Percentiles rank a stretch among this genome's conserved stretches.
phyloP scores from a whole-genome alignment of 495 filamentous ascomycete genomes.

The Neurospora sp. region DNA sequence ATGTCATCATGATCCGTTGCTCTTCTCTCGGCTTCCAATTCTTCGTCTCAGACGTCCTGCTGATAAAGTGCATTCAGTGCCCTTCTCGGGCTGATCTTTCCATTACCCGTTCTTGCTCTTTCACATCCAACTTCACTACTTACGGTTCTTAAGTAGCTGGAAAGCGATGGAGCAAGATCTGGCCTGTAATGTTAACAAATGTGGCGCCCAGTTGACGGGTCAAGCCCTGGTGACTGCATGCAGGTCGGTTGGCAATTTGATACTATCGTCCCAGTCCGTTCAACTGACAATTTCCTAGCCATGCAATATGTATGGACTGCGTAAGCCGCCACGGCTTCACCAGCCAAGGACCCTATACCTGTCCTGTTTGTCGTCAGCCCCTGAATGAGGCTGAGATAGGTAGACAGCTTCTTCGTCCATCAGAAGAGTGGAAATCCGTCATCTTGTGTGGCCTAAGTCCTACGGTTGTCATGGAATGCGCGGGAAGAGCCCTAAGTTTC shows the following conservation, averaged over 20 bases:
- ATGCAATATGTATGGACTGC: constrained; percentile 78
- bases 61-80: neutral
- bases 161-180: constrained; percentile 58
- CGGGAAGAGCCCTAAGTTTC: constrained; percentile 72
- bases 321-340: constrained; percentile 59
- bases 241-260: constrained; percentile 42
- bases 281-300: constrained; percentile 38
- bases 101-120: neutral
- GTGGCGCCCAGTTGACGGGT: constrained; percentile 60
- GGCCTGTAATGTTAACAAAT: constrained; percentile 76
- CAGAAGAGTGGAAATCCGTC: constrained; percentile 90
- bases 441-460: constrained; percentile 80
- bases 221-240: constrained; percentile 86
- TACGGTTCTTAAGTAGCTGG: neutral
- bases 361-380: constrained; percentile 71
- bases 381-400: constrained; percentile 64
- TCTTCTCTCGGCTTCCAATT: neutral
- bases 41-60: neutral
- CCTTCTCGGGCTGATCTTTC: neutral
- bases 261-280: neutral
- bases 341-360: constrained; percentile 44
- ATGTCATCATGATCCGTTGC: neutral
- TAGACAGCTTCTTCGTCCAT: constrained; percentile 61
- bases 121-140: neutral
- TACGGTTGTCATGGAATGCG: constrained; percentile 81